Percentiles rank a stretch among this genome's conserved stretches.
These are phyloP conservation scores for Myxozyma monticola DNA, from an alignment of 805 yeast species.

Conservation along the genomic window DNA sequence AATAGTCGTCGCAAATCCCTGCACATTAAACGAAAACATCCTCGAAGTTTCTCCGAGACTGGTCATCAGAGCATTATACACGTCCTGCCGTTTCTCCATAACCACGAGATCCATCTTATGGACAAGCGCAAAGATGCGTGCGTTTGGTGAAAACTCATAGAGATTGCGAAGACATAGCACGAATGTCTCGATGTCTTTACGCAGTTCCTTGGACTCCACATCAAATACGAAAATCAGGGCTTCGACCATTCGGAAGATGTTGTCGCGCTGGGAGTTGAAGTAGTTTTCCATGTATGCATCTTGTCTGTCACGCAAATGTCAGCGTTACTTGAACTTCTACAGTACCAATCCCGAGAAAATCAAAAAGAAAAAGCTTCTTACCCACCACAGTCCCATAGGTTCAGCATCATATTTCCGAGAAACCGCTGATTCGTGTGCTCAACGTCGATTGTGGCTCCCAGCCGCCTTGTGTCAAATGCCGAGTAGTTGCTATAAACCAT, in stretches of 20 bases:
- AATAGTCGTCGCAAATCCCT: constrained; percentile 91
- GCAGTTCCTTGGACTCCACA: constrained; percentile 87
- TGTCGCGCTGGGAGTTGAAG: constrained; percentile 82
- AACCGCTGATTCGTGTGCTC: constrained; percentile 93
- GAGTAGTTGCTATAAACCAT: constrained; percentile 67
- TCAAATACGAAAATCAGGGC: constrained; percentile 95
- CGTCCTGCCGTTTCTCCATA: constrained; percentile 45
- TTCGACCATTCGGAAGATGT: constrained; percentile 92
- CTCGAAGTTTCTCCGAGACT: constrained; percentile 70
- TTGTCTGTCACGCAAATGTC: constrained; percentile 54
- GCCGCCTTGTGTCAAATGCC: constrained; percentile 90
- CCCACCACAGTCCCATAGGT: constrained; percentile 98
- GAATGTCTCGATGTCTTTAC: constrained; percentile 91
- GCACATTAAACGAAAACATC: constrained; percentile 31
- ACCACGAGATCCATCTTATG: constrained; percentile 93
- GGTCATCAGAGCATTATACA: constrained; percentile 80
- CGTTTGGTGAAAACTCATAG: constrained; percentile 81
- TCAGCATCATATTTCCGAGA: constrained; percentile 90
- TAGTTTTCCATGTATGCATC: constrained; percentile 96
- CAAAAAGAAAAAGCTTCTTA: constrained; percentile 2
- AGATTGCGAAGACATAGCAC: constrained; percentile 78
- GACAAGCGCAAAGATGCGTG: constrained; percentile 84
- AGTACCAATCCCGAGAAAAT: no score
- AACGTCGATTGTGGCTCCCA: constrained; percentile 98
- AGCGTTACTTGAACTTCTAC: background rate